Evolutionary conservation across 2,329 filamentous ascomycete genomes (phyloP).

Genomic region (Penicillium sp.): DNA sequence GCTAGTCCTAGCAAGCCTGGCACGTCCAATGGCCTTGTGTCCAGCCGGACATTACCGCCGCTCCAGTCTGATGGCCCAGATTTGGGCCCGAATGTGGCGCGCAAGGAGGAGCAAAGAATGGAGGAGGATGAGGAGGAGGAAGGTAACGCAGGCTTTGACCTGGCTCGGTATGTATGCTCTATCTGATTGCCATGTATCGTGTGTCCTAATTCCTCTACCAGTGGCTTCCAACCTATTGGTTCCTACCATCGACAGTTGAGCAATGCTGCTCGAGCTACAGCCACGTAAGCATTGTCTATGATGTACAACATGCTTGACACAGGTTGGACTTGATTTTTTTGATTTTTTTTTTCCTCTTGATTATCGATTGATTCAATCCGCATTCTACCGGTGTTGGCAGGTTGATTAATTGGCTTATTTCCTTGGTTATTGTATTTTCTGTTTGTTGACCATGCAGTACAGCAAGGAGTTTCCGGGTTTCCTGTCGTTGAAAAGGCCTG

Average conservation of each 20-base stretch:
- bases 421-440: constrained; percentile 5
- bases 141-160: constrained; percentile 43
- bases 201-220: constrained; percentile 19
- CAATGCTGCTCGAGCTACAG: constrained; percentile 38
- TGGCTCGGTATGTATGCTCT: constrained; percentile 40
- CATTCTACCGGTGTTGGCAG: constrained; percentile 21
- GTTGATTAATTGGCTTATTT: not conserved
- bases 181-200: not conserved
- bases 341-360: not conserved
- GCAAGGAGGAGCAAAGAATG: constrained; percentile 15
- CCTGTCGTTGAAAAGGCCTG: not conserved
- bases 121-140: constrained; percentile 43
- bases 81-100: constrained; percentile 15
- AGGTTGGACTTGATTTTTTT: constrained; percentile 2
- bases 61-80: constrained; percentile 33
- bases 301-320: constrained; percentile 17
- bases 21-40: constrained; percentile 30
- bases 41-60: constrained; percentile 30
- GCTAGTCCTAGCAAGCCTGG: constrained; percentile 46
- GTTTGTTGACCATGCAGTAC: constrained; percentile 2
- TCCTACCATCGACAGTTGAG: constrained; percentile 45
- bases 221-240: constrained; percentile 50
- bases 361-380: constrained; percentile 7
- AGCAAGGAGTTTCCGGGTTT: constrained; percentile 13
- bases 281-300: constrained; percentile 21